Conservation (phyloP, 371 early-diverging fungal genomes). For the Blastocladiella emersonii region DNA sequence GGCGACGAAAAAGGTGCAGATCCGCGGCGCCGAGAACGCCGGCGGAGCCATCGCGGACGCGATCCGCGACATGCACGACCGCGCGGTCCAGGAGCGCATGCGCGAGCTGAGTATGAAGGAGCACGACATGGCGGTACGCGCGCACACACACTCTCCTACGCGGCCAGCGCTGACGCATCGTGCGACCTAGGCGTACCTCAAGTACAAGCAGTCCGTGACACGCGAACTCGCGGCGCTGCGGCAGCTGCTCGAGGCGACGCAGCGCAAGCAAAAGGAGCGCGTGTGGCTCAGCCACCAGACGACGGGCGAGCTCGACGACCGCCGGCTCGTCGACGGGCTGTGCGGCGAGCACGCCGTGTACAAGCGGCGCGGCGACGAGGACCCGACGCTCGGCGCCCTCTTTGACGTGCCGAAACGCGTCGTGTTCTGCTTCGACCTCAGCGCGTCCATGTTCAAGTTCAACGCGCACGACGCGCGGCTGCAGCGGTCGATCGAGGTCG, state of each 20-base stretch:
- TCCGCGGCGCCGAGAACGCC: constrained; percentile 7
- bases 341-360: constrained; percentile 67
- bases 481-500: constrained; percentile 51
- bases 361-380: constrained; percentile 63
- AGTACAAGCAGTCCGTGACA: not conserved
- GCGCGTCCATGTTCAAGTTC: constrained; percentile 58
- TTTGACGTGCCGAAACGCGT: not conserved
- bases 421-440: constrained; percentile 17
- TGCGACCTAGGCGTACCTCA: not conserved
- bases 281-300: constrained; percentile 70
- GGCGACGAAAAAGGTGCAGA: constrained; percentile 15
- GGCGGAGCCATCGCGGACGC: constrained; percentile 22
- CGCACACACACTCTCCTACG: no score
- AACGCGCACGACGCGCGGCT: constrained; percentile 55
- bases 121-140: constrained; percentile 27
- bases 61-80: constrained; percentile 45
- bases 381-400: constrained; percentile 19
- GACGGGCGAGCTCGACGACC: constrained; percentile 71
- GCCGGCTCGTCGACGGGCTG: constrained; percentile 60
- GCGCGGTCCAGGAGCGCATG: constrained; percentile 47
- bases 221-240: constrained; percentile 1
- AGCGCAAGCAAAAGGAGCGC: constrained; percentile 67
- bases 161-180: no score
- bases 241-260: constrained; percentile 54
- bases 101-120: constrained; percentile 53